Base-by-base conservation (phyloP, 106 monocot genomes). In the Dendrobium nobile region DNA sequence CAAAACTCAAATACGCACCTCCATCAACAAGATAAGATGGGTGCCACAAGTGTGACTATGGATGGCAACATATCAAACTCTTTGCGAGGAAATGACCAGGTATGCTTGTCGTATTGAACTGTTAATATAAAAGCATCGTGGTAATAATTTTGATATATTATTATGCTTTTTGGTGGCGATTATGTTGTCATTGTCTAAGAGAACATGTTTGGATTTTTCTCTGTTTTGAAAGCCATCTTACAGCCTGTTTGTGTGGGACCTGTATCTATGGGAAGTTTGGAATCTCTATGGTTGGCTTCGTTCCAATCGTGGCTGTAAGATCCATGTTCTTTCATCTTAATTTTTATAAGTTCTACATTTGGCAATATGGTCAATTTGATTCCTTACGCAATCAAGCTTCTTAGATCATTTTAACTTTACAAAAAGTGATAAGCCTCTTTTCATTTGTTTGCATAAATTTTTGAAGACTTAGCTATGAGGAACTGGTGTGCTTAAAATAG, bases 11-110 rank as follows among this genome's bases (percentile, higher is more conserved):
- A 84, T 78, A 84, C 82, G 10, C 90, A 82, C 80, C 73, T 86
- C 81, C 76, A 80, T 55, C 92, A 92, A 75, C 95, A 92, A 81
- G 95, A 95, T 31, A 95, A 92, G 84, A 77, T 88, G 40, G 82
- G 85, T 58, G 81, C 86, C 77, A 84, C 85, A 42, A 87, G 81
- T 77, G 82, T 86, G 6, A 84, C 87, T 8, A 75, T 89, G 28
- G 85, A 88, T 80, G 92, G 92, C 75, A 88, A 80, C 75, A 73
- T 90, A 67, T 79, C 95, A 77, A 92, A 90, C 61, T 90, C 89
- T 9, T 87, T 87, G 41, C 85, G 84, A 61, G 95, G 84, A 83
- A 87, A 84, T 90, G 92, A 92, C 59, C 95, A 95, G 92, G 95
- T 95, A 80, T 80, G 45, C 22, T 65, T 24, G 18, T 65, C 22